Evolutionary conservation across 2,329 filamentous ascomycete genomes (phyloP).

Genomic region (Clonostachys rhizophaga): DNA sequence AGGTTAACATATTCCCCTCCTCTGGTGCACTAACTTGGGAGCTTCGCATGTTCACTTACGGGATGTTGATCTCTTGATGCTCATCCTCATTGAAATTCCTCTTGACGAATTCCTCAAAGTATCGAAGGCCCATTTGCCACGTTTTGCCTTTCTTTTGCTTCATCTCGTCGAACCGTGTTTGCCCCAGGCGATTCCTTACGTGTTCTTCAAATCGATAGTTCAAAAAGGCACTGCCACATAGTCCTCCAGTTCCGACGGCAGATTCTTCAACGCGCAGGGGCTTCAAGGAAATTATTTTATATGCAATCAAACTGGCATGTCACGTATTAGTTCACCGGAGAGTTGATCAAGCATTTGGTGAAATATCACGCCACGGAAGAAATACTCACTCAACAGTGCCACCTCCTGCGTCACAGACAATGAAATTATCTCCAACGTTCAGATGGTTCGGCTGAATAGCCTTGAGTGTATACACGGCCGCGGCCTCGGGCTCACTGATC

Average conservation of each 20-base stretch:
- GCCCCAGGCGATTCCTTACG: constrained; percentile 63
- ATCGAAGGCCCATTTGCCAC: constrained; percentile 74
- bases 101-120: constrained; percentile 84
- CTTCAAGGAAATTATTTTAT: constrained; percentile 70
- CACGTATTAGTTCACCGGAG: too few species aligned
- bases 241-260: constrained; percentile 71
- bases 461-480: constrained; percentile 75
- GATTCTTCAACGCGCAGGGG: constrained; percentile 74
- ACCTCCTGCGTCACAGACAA: constrained; percentile 60
- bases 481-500: constrained; percentile 77
- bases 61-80: constrained; percentile 71
- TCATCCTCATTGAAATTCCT: constrained; percentile 79
- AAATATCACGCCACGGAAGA: neutral
- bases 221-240: constrained; percentile 75
- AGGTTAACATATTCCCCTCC: neutral
- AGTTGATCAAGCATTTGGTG: too few species aligned
- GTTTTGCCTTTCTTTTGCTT: constrained; percentile 73
- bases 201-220: constrained; percentile 81
- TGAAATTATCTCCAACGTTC: constrained; percentile 61
- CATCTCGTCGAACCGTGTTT: constrained; percentile 67
- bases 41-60: constrained; percentile 35
- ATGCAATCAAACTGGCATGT: constrained; percentile 60
- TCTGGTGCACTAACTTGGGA: neutral
- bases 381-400: constrained; percentile 59
- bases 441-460: constrained; percentile 73